phyloP scores from a whole-genome alignment of 148 eudicot species.

The Chenopodium berlandieri region DNA sequence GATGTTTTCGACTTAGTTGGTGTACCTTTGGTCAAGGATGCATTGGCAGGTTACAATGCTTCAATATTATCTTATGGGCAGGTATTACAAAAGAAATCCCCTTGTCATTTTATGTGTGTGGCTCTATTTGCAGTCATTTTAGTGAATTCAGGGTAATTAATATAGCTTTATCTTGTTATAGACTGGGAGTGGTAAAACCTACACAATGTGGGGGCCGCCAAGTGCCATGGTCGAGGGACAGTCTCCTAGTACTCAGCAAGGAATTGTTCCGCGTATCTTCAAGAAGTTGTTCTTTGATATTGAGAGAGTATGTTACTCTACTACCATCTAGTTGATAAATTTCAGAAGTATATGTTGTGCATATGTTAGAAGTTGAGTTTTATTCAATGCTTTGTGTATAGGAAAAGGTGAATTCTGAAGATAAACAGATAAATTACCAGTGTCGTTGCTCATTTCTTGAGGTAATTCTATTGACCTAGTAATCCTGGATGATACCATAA shows the following conservation, averaged over 20 bases:
- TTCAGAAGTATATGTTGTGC: neutral
- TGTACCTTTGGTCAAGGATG: constrained; percentile 75
- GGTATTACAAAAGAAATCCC: constrained; percentile 33
- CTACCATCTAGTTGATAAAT: neutral
- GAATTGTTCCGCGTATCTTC: constrained; percentile 86
- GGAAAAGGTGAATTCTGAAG: constrained; percentile 62
- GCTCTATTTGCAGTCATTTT: neutral
- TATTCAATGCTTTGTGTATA: constrained; percentile 20
- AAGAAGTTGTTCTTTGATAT: constrained; percentile 80
- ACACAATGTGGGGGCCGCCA: constrained; percentile 98
- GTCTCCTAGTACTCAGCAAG: constrained; percentile 51
- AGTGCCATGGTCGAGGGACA: constrained; percentile 87
- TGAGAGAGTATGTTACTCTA: constrained; percentile 50
- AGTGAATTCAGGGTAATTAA: neutral
- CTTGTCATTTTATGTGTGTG: neutral
- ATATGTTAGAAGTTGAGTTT: neutral
- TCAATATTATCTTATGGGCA: constrained; percentile 90
- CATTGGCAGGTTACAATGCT: constrained; percentile 88
- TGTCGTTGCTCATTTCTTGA: constrained; percentile 97
- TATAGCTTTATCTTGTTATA: constrained; percentile 19
- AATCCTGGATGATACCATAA: neutral
- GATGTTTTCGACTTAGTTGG: constrained; percentile 78
- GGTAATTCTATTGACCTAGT: constrained; percentile 40
- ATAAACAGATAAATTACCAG: constrained; percentile 70
- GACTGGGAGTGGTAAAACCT: constrained; percentile 98